A percentile compares a stretch with the other conserved stretches of the same genome.
phyloP scores from a whole-genome alignment of 306 rosid genomes.

The Calophaca sinica region DNA sequence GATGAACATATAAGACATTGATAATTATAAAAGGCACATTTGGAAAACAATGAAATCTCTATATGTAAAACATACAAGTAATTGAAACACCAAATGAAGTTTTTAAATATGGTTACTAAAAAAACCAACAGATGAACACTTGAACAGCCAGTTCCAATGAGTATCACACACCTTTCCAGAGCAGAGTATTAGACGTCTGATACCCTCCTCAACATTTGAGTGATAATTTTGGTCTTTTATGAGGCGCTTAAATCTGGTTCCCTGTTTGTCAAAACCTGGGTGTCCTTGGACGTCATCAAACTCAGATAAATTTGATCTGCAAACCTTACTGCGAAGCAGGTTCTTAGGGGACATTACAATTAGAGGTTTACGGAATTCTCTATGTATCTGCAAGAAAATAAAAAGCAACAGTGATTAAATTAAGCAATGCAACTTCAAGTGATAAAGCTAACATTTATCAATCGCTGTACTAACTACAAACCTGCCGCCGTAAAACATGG shows the following conservation, averaged over 20 bases:
- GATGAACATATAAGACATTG: constrained; percentile 2
- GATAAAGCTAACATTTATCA: constrained; percentile 36
- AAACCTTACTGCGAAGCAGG: constrained; percentile 85
- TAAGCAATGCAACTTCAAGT: constrained; percentile 9
- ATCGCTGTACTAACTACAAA: constrained; percentile 52
- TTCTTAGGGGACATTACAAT: constrained; percentile 93
- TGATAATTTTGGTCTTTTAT: constrained; percentile 84
- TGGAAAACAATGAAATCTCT: neutral
- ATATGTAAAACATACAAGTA: neutral
- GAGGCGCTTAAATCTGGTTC: constrained; percentile 95
- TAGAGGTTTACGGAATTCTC: constrained; percentile 94
- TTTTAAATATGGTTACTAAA: neutral
- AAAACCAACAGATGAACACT: neutral
- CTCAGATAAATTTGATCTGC: constrained; percentile 89
- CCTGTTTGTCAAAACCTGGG: constrained; percentile 96
- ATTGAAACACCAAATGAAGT: neutral
- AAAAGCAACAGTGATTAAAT: constrained; percentile 33
- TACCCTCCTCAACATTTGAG: constrained; percentile 80
- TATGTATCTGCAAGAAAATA: constrained; percentile 64
- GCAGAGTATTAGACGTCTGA: constrained; percentile 80
- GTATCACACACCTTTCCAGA: constrained; percentile 77
- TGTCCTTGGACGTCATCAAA: constrained; percentile 96
- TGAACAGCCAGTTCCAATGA: constrained; percentile 21
- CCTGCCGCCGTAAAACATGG: constrained; percentile 93
- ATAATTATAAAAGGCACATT: constrained; percentile 20